Evolutionary conservation across 768 basidiomycete genomes (phyloP).

Genomic region (Sistotremastrum niveocremeum): DNA sequence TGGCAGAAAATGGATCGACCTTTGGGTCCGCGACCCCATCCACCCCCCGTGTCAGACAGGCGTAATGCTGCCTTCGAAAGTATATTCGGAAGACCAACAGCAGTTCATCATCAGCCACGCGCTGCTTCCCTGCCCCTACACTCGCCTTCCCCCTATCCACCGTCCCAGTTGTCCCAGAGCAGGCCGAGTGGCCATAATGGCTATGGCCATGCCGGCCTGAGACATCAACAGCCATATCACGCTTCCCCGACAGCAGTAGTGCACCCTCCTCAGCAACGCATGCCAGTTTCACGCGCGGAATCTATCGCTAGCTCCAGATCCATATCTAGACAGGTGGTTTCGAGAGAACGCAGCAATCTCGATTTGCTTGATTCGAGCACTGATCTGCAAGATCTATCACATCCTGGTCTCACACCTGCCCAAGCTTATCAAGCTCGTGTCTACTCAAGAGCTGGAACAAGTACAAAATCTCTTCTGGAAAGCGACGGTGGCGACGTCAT

Average conservation of each 20-base stretch:
- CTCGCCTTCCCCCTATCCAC: conserved; percentile 15
- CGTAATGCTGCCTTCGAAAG: conserved; percentile 73
- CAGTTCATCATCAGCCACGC: conserved; percentile 34
- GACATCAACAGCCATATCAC: conserved; percentile 9
- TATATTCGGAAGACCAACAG: conserved; percentile 71
- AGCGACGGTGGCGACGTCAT: no score
- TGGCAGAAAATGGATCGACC: conserved; percentile 30
- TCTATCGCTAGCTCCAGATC: conserved; percentile 30
- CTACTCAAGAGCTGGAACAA: conserved; percentile 22
- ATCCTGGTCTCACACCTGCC: conserved; percentile 52
- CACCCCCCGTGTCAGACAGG: conserved; percentile 33
- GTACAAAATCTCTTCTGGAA: no score
- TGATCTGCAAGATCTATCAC: conserved; percentile 27
- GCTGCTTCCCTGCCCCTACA: conserved; percentile 9
- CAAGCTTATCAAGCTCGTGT: conserved; percentile 76
- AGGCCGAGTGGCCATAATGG: conserved; percentile 8
- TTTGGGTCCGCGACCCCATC: conserved; percentile 41
- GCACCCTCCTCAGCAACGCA: conserved; percentile 25
- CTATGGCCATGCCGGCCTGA: conserved; percentile 10
- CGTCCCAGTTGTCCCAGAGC: conserved; percentile 17
- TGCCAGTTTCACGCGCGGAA: conserved; percentile 29
- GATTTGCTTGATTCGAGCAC: conserved; percentile 32
- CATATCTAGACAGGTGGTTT: conserved; percentile 25
- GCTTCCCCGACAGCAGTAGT: conserved; percentile 13
- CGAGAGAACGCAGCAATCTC: conserved; percentile 31